Conservation (phyloP, 495 filamentous ascomycete species). For the Penicillium atrosanguineum region DNA sequence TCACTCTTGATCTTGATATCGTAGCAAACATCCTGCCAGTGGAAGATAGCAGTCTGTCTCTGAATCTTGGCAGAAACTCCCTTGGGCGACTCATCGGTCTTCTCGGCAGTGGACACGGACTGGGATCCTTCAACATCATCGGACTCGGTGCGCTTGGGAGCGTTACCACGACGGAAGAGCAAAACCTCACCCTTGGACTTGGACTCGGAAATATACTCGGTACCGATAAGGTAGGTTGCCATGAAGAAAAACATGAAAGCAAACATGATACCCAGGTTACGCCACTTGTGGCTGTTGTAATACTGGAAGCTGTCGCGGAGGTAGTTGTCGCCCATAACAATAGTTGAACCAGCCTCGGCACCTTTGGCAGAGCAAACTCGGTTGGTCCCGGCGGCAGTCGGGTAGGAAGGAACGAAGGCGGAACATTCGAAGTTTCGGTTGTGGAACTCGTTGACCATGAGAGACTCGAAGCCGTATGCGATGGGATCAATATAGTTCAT, state of each 20-base stretch:
- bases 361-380: constrained; percentile 56
- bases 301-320: constrained; percentile 56
- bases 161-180: constrained; percentile 48
- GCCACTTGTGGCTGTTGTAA: constrained; percentile 58
- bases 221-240: constrained; percentile 40
- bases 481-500: constrained; percentile 53
- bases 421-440: constrained; percentile 52
- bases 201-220: constrained; percentile 48
- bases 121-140: constrained; percentile 34
- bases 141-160: constrained; percentile 19
- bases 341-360: constrained; percentile 41
- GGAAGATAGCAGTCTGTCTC: constrained; percentile 64
- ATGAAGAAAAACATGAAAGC: constrained; percentile 66
- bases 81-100: constrained; percentile 40
- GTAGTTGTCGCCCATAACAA: constrained; percentile 52
- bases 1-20: constrained; percentile 62
- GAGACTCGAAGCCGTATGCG: constrained; percentile 48
- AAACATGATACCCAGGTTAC: constrained; percentile 68
- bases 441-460: constrained; percentile 63
- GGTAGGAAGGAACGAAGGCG: constrained; percentile 41
- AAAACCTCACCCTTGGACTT: constrained; percentile 53
- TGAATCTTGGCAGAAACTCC: constrained; percentile 48
- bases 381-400: constrained; percentile 8
- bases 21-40: constrained; percentile 80
- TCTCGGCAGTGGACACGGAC: constrained; percentile 31